Evolutionary conservation across 2,329 filamentous ascomycete species (phyloP).

Genomic region (Cucurbitaria berberidis): DNA sequence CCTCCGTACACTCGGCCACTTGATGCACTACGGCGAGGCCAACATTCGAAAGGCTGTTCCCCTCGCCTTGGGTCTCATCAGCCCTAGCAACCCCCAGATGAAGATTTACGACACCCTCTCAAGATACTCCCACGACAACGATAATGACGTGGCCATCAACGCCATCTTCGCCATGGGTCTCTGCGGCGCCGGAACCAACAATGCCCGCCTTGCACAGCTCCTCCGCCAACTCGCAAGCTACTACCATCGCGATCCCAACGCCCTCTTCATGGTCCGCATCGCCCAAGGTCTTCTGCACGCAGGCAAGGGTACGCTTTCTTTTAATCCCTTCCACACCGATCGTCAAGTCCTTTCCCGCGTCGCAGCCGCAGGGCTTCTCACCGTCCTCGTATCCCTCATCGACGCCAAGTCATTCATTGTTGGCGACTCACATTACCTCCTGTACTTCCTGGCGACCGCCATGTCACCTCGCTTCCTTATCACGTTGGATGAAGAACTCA

Average conservation of each 20-base stretch:
- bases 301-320: conserved; percentile 95
- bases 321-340: conserved; percentile 99
- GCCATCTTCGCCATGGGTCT: conserved; percentile 99
- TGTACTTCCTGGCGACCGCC: conserved; percentile 95
- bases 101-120: conserved; percentile 99
- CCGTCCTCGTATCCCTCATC: conserved; percentile 90
- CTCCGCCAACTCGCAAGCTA: conserved; percentile 95
- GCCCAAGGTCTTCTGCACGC: conserved; percentile 97
- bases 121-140: conserved; percentile 97
- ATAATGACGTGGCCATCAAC: conserved; percentile 97
- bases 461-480: conserved; percentile 98
- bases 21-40: conserved; percentile 98
- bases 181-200: conserved; percentile 95
- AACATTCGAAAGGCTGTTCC: conserved; percentile 97
- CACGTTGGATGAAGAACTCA: conserved; percentile 91
- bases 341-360: conserved; percentile 94
- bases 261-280: conserved; percentile 98
- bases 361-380: conserved; percentile 84
- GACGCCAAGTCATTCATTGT: conserved; percentile 88
- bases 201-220: conserved; percentile 92
- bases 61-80: conserved; percentile 94
- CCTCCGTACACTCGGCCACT: conserved; percentile 91
- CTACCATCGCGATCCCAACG: conserved; percentile 95
- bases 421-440: conserved; percentile 82
- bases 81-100: conserved; percentile 98